Conservation (phyloP, 768 basidiomycete species). For the Boletus huronensis region DNA sequence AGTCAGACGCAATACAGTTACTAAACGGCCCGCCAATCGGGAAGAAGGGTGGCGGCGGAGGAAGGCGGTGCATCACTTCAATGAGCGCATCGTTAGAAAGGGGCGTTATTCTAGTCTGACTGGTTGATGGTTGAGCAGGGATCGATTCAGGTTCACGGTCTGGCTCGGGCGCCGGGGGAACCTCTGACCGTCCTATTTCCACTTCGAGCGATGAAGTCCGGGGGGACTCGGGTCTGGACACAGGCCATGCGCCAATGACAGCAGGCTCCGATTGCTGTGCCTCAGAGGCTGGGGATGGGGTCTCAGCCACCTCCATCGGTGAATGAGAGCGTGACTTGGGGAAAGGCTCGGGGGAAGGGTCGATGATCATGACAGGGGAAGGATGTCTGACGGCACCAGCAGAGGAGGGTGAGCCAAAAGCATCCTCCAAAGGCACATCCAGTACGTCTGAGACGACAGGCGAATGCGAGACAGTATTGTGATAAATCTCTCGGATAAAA, state of each 20-base stretch:
- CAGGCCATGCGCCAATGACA: slow-evolving; percentile 44
- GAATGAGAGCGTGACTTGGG: slow-evolving; percentile 40
- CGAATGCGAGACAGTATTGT: slow-evolving; percentile 5
- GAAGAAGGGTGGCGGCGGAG: slow-evolving; percentile 18
- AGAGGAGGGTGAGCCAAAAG: slow-evolving; percentile 6
- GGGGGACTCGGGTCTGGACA: slow-evolving; percentile 35
- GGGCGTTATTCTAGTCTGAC: slow-evolving; percentile 14
- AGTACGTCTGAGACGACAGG: slow-evolving; percentile 11
- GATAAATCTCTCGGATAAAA: slow-evolving; percentile 30
- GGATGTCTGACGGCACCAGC: slow-evolving; percentile 1
- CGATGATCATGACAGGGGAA: slow-evolving; percentile 18
- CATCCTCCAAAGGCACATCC: slow-evolving; percentile 10
- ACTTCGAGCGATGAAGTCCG: slow-evolving; percentile 13
- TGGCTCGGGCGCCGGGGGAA: background rate
- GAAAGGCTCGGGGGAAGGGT: slow-evolving; percentile 15
- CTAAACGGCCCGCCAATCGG: slow-evolving; percentile 18
- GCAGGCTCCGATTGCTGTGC: slow-evolving; percentile 33
- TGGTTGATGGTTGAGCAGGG: background rate
- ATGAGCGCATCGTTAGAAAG: slow-evolving; percentile 6
- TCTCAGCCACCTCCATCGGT: slow-evolving; percentile 47
- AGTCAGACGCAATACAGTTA: slow-evolving; percentile 16
- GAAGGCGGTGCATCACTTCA: slow-evolving; percentile 19
- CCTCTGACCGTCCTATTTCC: slow-evolving; percentile 12
- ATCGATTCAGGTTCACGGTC: slow-evolving; percentile 6
- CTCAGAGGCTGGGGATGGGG: slow-evolving; percentile 25